Evolutionary conservation across 371 early-diverging fungal genomes (phyloP).

Genomic region (Gilbertella persicaria): DNA sequence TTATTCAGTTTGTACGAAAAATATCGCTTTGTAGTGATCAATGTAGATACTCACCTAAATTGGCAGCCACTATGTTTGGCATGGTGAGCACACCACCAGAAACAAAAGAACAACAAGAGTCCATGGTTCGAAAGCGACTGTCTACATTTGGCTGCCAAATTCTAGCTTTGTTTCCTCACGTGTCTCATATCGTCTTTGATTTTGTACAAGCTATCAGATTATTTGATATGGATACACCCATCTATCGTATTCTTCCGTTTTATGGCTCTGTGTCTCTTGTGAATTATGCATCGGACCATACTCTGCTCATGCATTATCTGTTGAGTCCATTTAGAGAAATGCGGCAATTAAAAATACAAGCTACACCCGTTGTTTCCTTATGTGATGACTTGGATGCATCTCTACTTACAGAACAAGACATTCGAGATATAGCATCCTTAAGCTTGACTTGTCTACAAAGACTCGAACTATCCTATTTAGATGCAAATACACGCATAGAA

Average conservation of each 20-base stretch:
- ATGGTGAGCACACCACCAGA: constrained; percentile 13
- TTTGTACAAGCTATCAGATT: constrained; percentile 7
- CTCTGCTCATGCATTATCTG: constrained; percentile 11
- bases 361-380: constrained; percentile 22
- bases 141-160: constrained; percentile 10
- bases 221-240: constrained; percentile 2
- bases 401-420: constrained; percentile 22
- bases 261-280: constrained; percentile 18
- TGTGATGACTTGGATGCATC: constrained; percentile 35
- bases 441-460: constrained; percentile 4
- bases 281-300: constrained; percentile 23
- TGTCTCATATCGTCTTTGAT: constrained; percentile 14
- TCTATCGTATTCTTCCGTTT: constrained; percentile 2
- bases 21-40: constrained; percentile 9
- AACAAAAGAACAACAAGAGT: constrained; percentile 9
- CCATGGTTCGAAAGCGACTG: too few relatives aligned
- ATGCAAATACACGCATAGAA: constrained; percentile 9
- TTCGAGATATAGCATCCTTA: constrained; percentile 12
- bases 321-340: constrained; percentile 19
- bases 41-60: constrained; percentile 1
- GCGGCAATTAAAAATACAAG: constrained; percentile 16
- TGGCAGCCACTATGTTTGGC: constrained; percentile 19
- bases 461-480: constrained; percentile 23
- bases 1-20: constrained; percentile 18
- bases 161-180: constrained; percentile 19